Percentiles rank a stretch among this genome's conserved stretches.
Conservation (phyloP, 1,139 yeast genomes). For the Saccharomycopsis crataegensis region DNA sequence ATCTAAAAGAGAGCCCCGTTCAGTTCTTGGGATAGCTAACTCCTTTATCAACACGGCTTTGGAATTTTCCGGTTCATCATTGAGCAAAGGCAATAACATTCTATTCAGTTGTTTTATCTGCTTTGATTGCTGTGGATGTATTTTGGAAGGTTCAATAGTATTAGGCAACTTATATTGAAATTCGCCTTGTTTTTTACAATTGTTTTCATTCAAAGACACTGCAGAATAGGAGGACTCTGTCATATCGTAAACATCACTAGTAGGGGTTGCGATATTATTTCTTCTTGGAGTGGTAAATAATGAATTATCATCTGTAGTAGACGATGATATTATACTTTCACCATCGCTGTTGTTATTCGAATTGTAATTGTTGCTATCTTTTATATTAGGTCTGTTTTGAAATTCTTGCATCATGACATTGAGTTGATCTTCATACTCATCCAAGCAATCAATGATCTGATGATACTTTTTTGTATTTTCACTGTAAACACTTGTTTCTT, state of each 20-base stretch:
- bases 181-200: background rate
- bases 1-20: constrained; percentile 13
- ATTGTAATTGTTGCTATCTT: background rate
- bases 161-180: too few species aligned
- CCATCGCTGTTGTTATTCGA: background rate
- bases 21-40: constrained; percentile 17
- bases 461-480: constrained; percentile 10
- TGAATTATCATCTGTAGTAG: background rate
- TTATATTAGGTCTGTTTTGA: background rate
- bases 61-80: background rate
- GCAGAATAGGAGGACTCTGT: background rate
- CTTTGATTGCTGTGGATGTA: background rate
- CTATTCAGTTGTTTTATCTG: background rate
- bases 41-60: constrained; percentile 11
- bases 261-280: background rate
- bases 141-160: background rate
- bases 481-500: constrained; percentile 4
- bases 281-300: background rate
- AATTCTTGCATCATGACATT: background rate
- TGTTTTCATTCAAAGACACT: background rate
- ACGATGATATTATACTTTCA: constrained; percentile 1
- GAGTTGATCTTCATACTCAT: constrained; percentile 11
- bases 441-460: constrained; percentile 13
- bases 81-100: background rate
- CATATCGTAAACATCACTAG: background rate